Percentiles rank a stretch among this genome's conserved stretches.
phyloP scores from a whole-genome alignment of 1,284 basidiomycete species.

The Puccinia coronata region DNA sequence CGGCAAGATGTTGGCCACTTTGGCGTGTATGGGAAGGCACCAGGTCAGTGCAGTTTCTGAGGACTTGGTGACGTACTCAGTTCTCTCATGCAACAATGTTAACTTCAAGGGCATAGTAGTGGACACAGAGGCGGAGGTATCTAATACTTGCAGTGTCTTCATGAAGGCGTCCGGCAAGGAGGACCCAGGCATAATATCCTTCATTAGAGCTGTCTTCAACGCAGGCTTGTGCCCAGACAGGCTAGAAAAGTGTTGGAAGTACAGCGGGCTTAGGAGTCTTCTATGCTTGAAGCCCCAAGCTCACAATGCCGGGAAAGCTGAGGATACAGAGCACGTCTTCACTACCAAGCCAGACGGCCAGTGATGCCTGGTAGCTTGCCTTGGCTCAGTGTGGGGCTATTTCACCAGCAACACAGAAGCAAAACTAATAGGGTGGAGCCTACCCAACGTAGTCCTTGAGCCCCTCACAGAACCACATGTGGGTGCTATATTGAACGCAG shows the following conservation, averaged over 20 bases:
- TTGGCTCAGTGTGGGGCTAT: background rate
- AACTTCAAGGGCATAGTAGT: too few relatives aligned
- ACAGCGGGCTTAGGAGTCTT: background rate
- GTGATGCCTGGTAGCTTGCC: background rate
- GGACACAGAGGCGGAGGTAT: background rate
- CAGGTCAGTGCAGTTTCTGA: too few relatives aligned
- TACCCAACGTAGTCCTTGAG: background rate
- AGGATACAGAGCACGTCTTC: background rate
- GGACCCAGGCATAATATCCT: background rate
- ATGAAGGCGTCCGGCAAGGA: background rate
- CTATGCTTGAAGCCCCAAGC: background rate
- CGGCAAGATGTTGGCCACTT: too few relatives aligned
- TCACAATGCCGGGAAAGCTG: background rate
- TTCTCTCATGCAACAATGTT: too few relatives aligned
- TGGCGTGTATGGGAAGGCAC: too few relatives aligned
- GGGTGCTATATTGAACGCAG: background rate
- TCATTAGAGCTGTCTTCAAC: background rate
- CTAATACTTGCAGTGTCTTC: background rate
- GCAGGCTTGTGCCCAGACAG: background rate
- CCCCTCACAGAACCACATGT: background rate
- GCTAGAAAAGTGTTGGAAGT: slow-evolving; percentile 2
- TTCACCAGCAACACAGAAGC: background rate
- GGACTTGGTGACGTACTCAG: too few relatives aligned
- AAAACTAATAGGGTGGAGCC: background rate
- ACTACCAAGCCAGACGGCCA: slow-evolving; percentile 10